phyloP scores from a whole-genome alignment of 208 protist genomes.

The Naegleria gruberi region DNA sequence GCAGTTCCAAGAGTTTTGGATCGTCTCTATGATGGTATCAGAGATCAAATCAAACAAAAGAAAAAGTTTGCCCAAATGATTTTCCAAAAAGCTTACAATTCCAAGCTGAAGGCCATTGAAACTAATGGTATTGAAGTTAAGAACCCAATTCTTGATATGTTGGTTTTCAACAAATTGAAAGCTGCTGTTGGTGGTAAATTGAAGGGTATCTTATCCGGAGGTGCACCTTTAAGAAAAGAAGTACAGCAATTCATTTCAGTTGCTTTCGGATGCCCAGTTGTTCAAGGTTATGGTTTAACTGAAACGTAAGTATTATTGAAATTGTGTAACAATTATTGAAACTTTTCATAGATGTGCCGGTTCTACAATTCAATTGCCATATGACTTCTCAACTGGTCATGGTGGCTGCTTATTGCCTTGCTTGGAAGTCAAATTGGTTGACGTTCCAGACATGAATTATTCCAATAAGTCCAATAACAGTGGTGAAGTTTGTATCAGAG shows the following conservation, averaged over 20 bases:
- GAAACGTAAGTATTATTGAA: slow-evolving; percentile 40
- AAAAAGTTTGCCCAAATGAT: background rate
- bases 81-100: background rate
- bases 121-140: background rate
- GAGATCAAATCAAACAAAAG: slow-evolving; percentile 22
- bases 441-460: slow-evolving; percentile 66
- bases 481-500: slow-evolving; percentile 56
- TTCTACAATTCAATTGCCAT: background rate
- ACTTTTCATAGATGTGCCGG: slow-evolving; percentile 23
- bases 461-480: slow-evolving; percentile 33
- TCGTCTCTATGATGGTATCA: slow-evolving; percentile 19
- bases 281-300: slow-evolving; percentile 70
- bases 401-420: slow-evolving; percentile 34
- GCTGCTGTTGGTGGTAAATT: slow-evolving; percentile 23
- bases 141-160: slow-evolving; percentile 30
- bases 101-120: background rate
- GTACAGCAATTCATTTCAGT: slow-evolving; percentile 31
- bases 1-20: slow-evolving; percentile 28
- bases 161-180: slow-evolving; percentile 33
- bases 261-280: slow-evolving; percentile 30
- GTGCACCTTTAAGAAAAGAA: slow-evolving; percentile 29
- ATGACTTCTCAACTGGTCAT: slow-evolving; percentile 24
- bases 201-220: slow-evolving; percentile 19
- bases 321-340: background rate
- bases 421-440: slow-evolving; percentile 53